phyloP scores from a whole-genome alignment of 768 basidiomycete species.

The Gymnopilus dilepis region DNA sequence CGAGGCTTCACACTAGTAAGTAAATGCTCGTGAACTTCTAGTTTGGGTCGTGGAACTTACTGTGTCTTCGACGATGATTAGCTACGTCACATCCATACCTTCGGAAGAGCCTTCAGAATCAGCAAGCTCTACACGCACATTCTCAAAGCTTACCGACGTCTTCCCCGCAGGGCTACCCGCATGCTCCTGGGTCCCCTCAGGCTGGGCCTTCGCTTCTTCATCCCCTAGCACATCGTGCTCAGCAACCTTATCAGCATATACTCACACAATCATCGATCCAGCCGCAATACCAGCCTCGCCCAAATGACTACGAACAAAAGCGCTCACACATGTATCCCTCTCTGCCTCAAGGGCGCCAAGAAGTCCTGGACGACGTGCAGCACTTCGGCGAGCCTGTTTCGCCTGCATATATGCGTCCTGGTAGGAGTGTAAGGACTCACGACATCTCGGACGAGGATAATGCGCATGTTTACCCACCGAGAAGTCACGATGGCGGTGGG shows the following conservation, averaged over 20 bases:
- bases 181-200: conserved; percentile 6
- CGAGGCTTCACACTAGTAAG: conserved; percentile 24
- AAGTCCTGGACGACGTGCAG: neutral
- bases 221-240: conserved; percentile 18
- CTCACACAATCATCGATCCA: neutral
- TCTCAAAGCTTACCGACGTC: conserved; percentile 12
- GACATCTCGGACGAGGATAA: conserved; percentile 10
- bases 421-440: conserved; percentile 7
- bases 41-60: neutral
- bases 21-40: neutral
- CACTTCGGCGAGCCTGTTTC: neutral
- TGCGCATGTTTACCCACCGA: conserved; percentile 3
- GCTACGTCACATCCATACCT: conserved; percentile 32
- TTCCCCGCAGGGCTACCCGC: conserved; percentile 5
- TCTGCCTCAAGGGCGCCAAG: neutral
- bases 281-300: neutral
- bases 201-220: conserved; percentile 10
- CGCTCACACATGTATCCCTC: conserved; percentile 3
- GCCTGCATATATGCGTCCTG: conserved; percentile 22
- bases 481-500: conserved; percentile 7
- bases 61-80: conserved; percentile 5
- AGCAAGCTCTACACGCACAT: conserved; percentile 14
- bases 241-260: conserved; percentile 4
- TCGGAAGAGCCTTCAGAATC: conserved; percentile 23
- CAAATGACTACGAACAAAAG: conserved; percentile 2